Evolutionary conservation across 2,329 filamentous ascomycete genomes (phyloP).

Genomic region (Amauroascus niger): DNA sequence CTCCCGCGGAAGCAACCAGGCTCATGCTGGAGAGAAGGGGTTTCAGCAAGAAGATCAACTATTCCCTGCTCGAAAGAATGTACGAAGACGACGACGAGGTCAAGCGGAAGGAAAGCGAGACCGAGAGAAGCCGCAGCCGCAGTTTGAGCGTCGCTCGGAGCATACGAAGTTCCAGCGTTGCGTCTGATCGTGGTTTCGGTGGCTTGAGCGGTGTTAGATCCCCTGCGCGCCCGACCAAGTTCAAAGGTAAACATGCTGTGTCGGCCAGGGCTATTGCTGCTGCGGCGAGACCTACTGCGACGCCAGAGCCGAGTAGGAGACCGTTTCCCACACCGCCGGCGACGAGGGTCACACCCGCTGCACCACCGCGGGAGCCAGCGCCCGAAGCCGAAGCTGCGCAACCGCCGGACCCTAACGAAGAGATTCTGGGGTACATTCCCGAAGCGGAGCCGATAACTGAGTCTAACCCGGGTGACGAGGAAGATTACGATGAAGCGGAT

Average conservation of each 20-base stretch:
- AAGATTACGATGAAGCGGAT: conserved; percentile 22
- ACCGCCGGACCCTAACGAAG: conserved; percentile 19
- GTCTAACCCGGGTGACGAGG: conserved; percentile 21
- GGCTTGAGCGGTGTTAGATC: background rate
- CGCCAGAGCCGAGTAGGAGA: conserved; percentile 1
- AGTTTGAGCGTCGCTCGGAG: conserved; percentile 25
- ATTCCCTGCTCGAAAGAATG: conserved; percentile 37
- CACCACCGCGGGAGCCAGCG: conserved; percentile 15
- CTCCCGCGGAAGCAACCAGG: conserved; percentile 59
- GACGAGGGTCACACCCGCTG: conserved; percentile 17
- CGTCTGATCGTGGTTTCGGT: conserved; percentile 16
- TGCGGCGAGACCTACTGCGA: conserved; percentile 15
- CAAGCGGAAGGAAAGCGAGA: conserved; percentile 19
- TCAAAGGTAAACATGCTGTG: background rate
- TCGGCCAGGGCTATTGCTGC: conserved; percentile 15
- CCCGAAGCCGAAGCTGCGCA: conserved; percentile 10
- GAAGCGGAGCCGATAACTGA: conserved; percentile 16
- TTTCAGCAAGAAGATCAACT: conserved; percentile 68
- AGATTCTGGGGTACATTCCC: conserved; percentile 21
- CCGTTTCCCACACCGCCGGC: background rate
- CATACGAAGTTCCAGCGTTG: conserved; percentile 13
- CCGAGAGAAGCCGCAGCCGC: conserved; percentile 15
- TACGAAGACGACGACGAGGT: conserved; percentile 30
- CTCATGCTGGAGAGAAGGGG: conserved; percentile 58
- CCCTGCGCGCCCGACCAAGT: background rate